These are phyloP conservation scores for Entomortierella beljakovae DNA, from an alignment of 192 early-diverging fungal species.

Conservation along the genomic window DNA sequence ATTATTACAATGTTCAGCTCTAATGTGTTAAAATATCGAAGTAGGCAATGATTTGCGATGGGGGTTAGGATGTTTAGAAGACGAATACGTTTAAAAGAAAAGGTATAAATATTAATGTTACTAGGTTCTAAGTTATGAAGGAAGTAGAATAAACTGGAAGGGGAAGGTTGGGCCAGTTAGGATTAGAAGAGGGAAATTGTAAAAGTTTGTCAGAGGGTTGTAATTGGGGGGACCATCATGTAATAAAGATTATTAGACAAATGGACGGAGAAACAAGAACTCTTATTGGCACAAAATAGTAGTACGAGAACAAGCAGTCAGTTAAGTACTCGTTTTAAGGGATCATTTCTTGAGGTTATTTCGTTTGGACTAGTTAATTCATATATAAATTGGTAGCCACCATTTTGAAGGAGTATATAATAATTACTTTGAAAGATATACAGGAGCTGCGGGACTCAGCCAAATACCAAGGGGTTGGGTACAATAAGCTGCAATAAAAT, in stretches of 20 bases:
- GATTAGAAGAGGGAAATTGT: slow-evolving; percentile 4
- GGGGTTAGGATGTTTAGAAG: not conserved
- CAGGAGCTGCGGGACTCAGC: slow-evolving; percentile 7
- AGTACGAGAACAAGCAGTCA: slow-evolving; percentile 36
- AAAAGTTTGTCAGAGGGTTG: not conserved
- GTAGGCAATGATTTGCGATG: not conserved
- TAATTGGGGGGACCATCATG: slow-evolving; percentile 7
- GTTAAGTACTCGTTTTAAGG: slow-evolving; percentile 15
- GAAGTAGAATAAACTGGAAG: slow-evolving; percentile 5
- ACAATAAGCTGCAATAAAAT: not conserved
- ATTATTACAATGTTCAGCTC: not conserved
- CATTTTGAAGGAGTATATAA: not conserved
- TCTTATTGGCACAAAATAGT: slow-evolving; percentile 69
- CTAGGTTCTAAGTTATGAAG: not conserved
- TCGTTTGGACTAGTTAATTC: not conserved
- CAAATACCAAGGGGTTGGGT: slow-evolving; percentile 10
- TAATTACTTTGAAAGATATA: not conserved
- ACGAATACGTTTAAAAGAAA: not conserved
- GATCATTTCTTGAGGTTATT: not conserved
- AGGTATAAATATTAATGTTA: not conserved
- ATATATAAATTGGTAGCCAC: not conserved
- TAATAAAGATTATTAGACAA: not conserved
- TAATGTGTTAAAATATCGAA: not conserved
- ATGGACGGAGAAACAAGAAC: not conserved
- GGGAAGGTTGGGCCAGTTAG: slow-evolving; percentile 15